These are phyloP conservation scores for Lactarius deliciosus DNA, from an alignment of 768 basidiomycete species.

Conservation along the genomic window DNA sequence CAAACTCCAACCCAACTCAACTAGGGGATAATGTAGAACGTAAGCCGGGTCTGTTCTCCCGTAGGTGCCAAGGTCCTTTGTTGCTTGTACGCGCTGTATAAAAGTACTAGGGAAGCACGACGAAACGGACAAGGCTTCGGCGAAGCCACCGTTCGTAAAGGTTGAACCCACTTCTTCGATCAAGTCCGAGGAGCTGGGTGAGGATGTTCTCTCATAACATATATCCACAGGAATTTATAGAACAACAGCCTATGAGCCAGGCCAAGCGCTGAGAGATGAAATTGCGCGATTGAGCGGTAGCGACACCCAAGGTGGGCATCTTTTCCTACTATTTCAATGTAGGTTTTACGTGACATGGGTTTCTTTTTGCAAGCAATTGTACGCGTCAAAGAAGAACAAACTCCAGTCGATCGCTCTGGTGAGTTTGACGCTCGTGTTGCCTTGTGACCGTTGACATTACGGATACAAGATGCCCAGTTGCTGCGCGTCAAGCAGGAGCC, in stretches of 20 bases:
- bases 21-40: neutral
- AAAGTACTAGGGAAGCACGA: neutral
- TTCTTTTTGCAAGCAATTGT: conserved; percentile 8
- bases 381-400: conserved; percentile 18
- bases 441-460: neutral
- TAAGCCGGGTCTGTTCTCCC: neutral
- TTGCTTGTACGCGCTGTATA: neutral
- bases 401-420: neutral
- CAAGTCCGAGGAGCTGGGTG: conserved; percentile 6
- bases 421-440: neutral
- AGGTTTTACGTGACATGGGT: neutral
- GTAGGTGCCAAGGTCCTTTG: conserved; percentile 3
- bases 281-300: conserved; percentile 15
- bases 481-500: conserved; percentile 20
- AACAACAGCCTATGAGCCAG: conserved; percentile 15
- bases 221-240: neutral
- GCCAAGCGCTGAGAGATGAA: conserved; percentile 23
- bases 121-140: conserved; percentile 5
- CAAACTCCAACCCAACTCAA: neutral
- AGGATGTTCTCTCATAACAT: neutral
- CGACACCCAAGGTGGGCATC: conserved; percentile 1
- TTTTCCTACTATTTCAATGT: neutral
- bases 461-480: conserved; percentile 1
- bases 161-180: conserved; percentile 12
- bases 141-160: neutral